Conservation (phyloP, 2,329 filamentous ascomycete species). For the Trichoderma sp. region DNA sequence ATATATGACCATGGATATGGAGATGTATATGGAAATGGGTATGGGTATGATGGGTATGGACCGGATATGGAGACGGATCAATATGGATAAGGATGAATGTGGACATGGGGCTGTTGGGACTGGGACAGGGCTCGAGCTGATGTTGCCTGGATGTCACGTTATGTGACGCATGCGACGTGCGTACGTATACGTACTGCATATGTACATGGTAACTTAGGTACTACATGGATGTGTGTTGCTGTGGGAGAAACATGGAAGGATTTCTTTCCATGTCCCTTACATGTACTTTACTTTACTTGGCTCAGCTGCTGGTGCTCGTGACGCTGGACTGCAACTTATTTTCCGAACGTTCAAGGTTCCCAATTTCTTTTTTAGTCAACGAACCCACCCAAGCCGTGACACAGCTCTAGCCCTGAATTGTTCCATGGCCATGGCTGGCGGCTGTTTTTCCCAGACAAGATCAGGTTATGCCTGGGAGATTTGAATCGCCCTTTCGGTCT, state of each 20-base stretch:
- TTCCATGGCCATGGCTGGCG: background rate
- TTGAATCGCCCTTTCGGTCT: constrained; percentile 12
- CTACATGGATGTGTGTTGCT: background rate
- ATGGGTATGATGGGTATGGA: background rate
- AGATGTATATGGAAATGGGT: background rate
- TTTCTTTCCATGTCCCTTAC: background rate
- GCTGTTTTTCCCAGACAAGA: constrained; percentile 1
- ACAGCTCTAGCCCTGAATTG: background rate
- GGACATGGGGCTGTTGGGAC: background rate
- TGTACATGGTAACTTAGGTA: background rate
- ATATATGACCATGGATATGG: background rate
- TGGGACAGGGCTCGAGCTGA: background rate
- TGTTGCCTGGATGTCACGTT: constrained; percentile 8
- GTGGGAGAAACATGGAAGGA: background rate
- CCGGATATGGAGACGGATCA: background rate
- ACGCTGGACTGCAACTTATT: constrained; percentile 1
- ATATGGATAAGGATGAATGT: background rate
- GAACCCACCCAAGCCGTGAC: constrained; percentile 7
- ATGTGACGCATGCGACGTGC: constrained; percentile 5
- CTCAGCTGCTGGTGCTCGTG: background rate
- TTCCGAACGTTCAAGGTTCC: background rate
- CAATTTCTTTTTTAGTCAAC: constrained; percentile 7
- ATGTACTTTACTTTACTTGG: background rate
- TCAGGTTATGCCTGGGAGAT: constrained; percentile 12
- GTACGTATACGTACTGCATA: background rate